Evolutionary conservation across 768 basidiomycete genomes (phyloP), one percentile per base, ranked within the genome.

Genomic region (Scleroderma citrinum): DNA sequence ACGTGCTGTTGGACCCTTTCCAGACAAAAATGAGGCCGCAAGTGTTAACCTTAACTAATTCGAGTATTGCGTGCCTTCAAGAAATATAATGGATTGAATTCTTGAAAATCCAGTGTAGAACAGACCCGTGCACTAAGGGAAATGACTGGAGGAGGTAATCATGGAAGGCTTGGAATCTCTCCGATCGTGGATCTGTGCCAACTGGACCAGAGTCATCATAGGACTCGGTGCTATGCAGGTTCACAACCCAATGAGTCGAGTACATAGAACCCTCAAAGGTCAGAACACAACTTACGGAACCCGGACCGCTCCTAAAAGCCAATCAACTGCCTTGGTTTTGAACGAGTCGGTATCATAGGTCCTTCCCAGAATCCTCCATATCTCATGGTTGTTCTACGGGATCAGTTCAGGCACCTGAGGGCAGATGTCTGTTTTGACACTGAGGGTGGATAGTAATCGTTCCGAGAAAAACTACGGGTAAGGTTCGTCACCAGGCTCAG

Each of bases 21-120:
- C 81, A 85, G 6, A 73, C 69, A 54, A 75, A 80, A 2, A 85
- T 66, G 11, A 85, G 67, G 0, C 77, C 85, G 44, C 80, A 80
- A 0, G 78, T 82, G 56, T 83, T 83, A 52, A 86, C 75, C 53
- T 75, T 78, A 3, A 76, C 76, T 48, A 84, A 64, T 35, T 71
- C 54, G 7, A 85, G 70, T 19, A 65, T 69, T 6, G 72, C 53
- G 56, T 83, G 78, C 16, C 80, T 81, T 20, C 43, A 6, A 6
- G 11, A 14, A n/a, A n/a, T n/a, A n/a, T n/a, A n/a, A n/a, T n/a
- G n/a, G n/a, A n/a, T n/a, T n/a, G n/a, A n/a, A n/a, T n/a, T n/a
- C n/a, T n/a, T n/a, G n/a, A n/a, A n/a, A n/a, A n/a, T n/a, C n/a
- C n/a, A n/a, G n/a, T n/a, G n/a, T n/a, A n/a, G n/a, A n/a, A n/a